These are phyloP conservation scores for Metschnikowia arizonensis DNA, from an alignment of 805 yeast species.

Conservation along the genomic window DNA sequence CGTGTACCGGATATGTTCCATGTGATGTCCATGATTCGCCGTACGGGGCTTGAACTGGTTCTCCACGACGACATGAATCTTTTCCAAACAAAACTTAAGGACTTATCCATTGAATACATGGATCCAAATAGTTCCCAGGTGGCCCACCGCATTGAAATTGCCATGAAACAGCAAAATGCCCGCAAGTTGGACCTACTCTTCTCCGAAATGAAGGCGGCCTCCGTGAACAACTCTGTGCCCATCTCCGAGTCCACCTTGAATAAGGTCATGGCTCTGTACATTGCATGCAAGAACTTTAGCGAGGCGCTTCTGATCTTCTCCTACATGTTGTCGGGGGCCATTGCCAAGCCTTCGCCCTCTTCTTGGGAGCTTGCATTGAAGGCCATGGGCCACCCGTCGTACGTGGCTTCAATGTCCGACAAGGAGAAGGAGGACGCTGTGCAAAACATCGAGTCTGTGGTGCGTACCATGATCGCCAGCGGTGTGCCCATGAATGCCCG, in stretches of 20 bases:
- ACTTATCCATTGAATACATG: slow-evolving; percentile 20
- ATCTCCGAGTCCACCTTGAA: slow-evolving; percentile 40
- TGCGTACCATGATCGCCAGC: slow-evolving; percentile 28
- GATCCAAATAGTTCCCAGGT: slow-evolving; percentile 34
- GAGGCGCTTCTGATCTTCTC: slow-evolving; percentile 49
- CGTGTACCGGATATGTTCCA: slow-evolving; percentile 19
- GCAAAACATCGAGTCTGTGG: slow-evolving; percentile 25
- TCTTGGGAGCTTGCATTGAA: slow-evolving; percentile 60
- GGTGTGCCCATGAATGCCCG: slow-evolving; percentile 42
- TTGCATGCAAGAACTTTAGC: slow-evolving; percentile 30
- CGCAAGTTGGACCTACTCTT: slow-evolving; percentile 21
- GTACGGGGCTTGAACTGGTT: slow-evolving; percentile 12
- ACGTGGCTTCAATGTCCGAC: slow-evolving; percentile 25
- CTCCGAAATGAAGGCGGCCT: slow-evolving; percentile 24
- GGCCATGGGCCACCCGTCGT: slow-evolving; percentile 39
- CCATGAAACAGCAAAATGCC: slow-evolving; percentile 19
- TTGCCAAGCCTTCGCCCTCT: slow-evolving; percentile 35
- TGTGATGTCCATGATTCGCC: slow-evolving; percentile 19
- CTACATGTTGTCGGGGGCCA: slow-evolving; percentile 37
- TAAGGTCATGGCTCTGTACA: slow-evolving; percentile 45
- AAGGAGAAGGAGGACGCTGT: slow-evolving; percentile 23
- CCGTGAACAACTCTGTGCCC: slow-evolving; percentile 24
- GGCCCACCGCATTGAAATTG: slow-evolving; percentile 21
- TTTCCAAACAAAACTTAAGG: slow-evolving; percentile 6
- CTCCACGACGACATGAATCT: slow-evolving; percentile 9